These are phyloP conservation scores for Hippophae tibetana DNA, from an alignment of 306 rosid species.

Conservation along the genomic window DNA sequence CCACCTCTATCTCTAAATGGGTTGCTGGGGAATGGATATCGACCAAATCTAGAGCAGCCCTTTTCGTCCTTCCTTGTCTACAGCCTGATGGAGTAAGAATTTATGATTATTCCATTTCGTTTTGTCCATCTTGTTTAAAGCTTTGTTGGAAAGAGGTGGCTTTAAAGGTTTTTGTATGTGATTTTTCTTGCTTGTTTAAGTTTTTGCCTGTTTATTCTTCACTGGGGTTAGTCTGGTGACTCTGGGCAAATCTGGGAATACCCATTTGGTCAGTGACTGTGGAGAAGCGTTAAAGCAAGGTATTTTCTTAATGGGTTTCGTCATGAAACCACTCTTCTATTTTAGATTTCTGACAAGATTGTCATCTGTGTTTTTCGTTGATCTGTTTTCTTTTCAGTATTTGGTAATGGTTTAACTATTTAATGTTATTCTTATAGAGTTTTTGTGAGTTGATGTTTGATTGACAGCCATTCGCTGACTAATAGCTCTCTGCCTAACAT, in stretches of 20 bases:
- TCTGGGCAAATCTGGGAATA: conserved; percentile 25
- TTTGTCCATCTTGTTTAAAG: conserved; percentile 21
- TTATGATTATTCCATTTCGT: conserved; percentile 17
- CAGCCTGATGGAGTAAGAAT: conserved; percentile 32
- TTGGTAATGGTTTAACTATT: conserved; percentile 23
- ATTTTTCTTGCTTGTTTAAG: not conserved
- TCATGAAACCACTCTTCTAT: conserved; percentile 9
- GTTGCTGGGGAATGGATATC: conserved; percentile 35
- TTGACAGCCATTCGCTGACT: conserved; percentile 26
- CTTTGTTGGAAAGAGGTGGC: conserved; percentile 18
- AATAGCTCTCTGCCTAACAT: conserved; percentile 15
- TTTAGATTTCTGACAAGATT: conserved; percentile 1
- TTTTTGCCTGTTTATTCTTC: conserved; percentile 12
- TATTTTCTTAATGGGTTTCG: conserved; percentile 30
- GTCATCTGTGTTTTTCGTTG: conserved; percentile 15
- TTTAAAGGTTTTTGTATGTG: conserved; percentile 3
- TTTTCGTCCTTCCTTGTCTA: conserved; percentile 25
- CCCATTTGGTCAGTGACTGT: conserved; percentile 36
- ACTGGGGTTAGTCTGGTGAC: conserved; percentile 16
- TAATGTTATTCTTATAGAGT: conserved; percentile 21
- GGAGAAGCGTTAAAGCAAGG: conserved; percentile 30
- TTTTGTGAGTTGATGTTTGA: conserved; percentile 29
- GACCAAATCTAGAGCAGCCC: conserved; percentile 51
- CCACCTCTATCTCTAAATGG: conserved; percentile 18
- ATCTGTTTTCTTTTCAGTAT: conserved; percentile 26